Percentiles rank a stretch among this genome's conserved stretches.
Conservation (phyloP, 2,329 filamentous ascomycete genomes). For the Emericellopsis cladophorae region DNA sequence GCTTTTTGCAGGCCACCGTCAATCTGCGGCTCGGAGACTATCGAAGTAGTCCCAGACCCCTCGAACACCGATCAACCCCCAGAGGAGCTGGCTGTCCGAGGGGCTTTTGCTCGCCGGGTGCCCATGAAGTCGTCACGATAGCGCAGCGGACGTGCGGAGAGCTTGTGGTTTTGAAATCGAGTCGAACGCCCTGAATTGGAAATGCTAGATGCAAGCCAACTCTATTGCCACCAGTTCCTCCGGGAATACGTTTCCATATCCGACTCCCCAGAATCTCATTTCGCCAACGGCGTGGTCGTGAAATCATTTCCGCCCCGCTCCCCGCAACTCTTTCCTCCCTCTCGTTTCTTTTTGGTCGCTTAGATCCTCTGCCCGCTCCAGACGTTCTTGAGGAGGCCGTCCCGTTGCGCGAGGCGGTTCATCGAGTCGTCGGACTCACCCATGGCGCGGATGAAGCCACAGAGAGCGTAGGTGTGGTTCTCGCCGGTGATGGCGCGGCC, state of each 20-base stretch:
- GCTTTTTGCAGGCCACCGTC: conserved; percentile 47
- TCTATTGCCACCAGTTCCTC: conserved; percentile 27
- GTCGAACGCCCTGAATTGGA: conserved; percentile 33
- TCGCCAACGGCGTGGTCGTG: too few species aligned
- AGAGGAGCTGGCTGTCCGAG: conserved; percentile 28
- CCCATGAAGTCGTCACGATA: conserved; percentile 11
- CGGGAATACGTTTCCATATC: conserved; percentile 14
- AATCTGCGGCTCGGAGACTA: conserved; percentile 48
- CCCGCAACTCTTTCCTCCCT: neutral
- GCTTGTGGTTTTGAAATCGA: conserved; percentile 26
- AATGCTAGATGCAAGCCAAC: conserved; percentile 29
- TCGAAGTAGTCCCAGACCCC: conserved; percentile 44
- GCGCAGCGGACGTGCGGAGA: conserved; percentile 5
- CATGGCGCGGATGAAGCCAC: conserved; percentile 94
- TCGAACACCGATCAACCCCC: conserved; percentile 25
- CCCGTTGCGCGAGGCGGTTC: conserved; percentile 90
- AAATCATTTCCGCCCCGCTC: too few species aligned
- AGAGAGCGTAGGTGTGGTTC: conserved; percentile 95
- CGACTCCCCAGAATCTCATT: too few species aligned
- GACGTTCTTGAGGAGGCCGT: conserved; percentile 93
- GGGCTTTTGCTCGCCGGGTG: conserved; percentile 42
- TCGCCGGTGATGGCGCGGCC: conserved; percentile 87
- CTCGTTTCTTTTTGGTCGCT: conserved; percentile 1
- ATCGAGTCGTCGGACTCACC: conserved; percentile 95
- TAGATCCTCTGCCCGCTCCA: conserved; percentile 58